phyloP scores from a whole-genome alignment of 306 rosid species.

The Cucumis sativus region DNA sequence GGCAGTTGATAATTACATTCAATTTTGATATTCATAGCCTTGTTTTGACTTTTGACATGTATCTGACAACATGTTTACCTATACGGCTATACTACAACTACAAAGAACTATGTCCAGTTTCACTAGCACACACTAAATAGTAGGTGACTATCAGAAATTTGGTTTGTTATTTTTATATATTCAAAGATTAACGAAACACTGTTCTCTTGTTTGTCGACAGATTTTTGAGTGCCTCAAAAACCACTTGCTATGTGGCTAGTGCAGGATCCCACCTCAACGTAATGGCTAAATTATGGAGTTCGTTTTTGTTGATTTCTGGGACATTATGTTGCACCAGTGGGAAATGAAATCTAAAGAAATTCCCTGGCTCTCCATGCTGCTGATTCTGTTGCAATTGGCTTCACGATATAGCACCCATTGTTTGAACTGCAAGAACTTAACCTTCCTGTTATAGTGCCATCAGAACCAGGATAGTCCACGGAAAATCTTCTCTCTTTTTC shows the following conservation, averaged over 20 bases:
- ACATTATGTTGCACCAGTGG: background rate
- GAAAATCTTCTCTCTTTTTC: constrained; percentile 32
- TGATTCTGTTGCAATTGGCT: constrained; percentile 5
- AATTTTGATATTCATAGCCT: background rate
- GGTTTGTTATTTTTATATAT: background rate
- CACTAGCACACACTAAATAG: background rate
- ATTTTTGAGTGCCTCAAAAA: background rate
- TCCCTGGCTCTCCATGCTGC: constrained; percentile 1
- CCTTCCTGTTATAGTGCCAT: constrained; percentile 5
- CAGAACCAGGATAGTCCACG: constrained; percentile 5
- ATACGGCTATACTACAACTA: background rate
- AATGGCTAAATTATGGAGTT: background rate
- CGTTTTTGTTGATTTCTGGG: background rate
- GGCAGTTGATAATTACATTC: background rate
- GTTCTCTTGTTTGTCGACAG: background rate
- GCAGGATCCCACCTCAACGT: background rate
- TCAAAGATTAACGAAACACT: background rate
- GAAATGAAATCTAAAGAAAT: background rate
- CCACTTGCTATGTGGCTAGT: background rate
- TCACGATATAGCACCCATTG: background rate
- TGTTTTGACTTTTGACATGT: background rate
- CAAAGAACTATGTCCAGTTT: background rate
- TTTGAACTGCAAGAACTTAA: constrained; percentile 9
- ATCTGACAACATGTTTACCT: background rate
- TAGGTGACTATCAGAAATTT: background rate